A percentile compares a stretch with the other conserved stretches of the same genome.
Conservation (phyloP, 352 stramenopile genomes). For the Phytopythium sindhum region DNA sequence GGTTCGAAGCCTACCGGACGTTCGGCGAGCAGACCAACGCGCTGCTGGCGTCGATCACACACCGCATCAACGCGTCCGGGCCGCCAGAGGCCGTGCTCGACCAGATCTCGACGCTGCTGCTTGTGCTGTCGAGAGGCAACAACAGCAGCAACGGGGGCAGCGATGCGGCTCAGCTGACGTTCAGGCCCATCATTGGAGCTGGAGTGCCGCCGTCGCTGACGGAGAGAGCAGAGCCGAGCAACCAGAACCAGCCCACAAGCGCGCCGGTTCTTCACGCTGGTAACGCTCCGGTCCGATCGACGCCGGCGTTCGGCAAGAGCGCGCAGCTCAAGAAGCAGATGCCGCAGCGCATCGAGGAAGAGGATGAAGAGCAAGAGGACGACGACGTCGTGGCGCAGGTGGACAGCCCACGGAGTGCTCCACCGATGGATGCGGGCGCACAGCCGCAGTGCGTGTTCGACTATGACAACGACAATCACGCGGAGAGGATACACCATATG, state of each 20-base stretch:
- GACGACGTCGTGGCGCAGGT: constrained; percentile 14
- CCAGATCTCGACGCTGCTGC: constrained; percentile 34
- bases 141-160: constrained; percentile 5
- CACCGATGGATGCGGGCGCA: not conserved
- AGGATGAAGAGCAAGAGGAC: constrained; percentile 38
- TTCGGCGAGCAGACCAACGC: constrained; percentile 58
- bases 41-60: constrained; percentile 32
- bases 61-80: constrained; percentile 42
- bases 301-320: not conserved
- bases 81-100: constrained; percentile 32
- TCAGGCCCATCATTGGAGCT: not conserved
- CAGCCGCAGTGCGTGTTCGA: constrained; percentile 29
- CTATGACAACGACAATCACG: constrained; percentile 22
- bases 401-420: not conserved
- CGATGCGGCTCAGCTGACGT: not conserved
- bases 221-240: not conserved
- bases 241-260: not conserved
- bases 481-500: not conserved
- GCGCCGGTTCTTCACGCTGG: not conserved
- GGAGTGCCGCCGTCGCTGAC: not conserved
- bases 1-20: constrained; percentile 61
- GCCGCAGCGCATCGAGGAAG: constrained; percentile 44
- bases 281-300: not conserved
- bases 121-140: constrained; percentile 21
- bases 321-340: constrained; percentile 18